These are phyloP conservation scores for Bullera alba DNA, from an alignment of 768 basidiomycete genomes.

Conservation along the genomic window DNA sequence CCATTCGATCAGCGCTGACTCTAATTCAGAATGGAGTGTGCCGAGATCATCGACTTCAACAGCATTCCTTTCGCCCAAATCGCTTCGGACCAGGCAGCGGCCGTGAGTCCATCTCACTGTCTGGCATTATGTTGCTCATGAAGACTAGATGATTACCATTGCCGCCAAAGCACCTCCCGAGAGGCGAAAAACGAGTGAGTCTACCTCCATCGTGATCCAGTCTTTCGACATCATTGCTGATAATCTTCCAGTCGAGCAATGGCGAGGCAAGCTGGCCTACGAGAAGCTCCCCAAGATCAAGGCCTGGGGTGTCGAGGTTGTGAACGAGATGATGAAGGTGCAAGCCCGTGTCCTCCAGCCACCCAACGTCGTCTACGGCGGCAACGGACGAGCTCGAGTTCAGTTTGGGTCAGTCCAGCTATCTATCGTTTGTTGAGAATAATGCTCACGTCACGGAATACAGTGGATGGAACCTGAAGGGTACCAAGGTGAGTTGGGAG, in stretches of 20 bases:
- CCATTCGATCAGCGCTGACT: background rate
- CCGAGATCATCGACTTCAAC: constrained; percentile 37
- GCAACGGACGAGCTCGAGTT: constrained; percentile 18
- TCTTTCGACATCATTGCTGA: background rate
- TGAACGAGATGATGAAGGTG: constrained; percentile 28
- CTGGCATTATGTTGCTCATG: constrained; percentile 1
- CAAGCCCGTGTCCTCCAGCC: constrained; percentile 37
- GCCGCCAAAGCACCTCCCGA: constrained; percentile 41
- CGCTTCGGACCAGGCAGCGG: constrained; percentile 32
- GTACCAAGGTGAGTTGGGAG: constrained; percentile 23
- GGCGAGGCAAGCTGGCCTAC: constrained; percentile 38
- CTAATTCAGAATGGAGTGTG: constrained; percentile 31
- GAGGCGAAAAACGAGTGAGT: constrained; percentile 24
- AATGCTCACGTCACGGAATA: background rate
- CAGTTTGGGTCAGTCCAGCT: constrained; percentile 16
- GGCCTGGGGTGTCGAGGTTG: constrained; percentile 42
- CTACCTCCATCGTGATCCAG: background rate
- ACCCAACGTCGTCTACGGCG: constrained; percentile 37
- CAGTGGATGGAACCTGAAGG: constrained; percentile 39
- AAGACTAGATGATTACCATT: constrained; percentile 39
- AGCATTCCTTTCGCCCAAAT: constrained; percentile 30
- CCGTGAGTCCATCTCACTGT: constrained; percentile 4
- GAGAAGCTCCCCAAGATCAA: constrained; percentile 35
- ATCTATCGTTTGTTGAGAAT: background rate
- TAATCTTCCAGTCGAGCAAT: constrained; percentile 25